phyloP scores from a whole-genome alignment of 768 basidiomycete species.

The Termitomyces sp. region DNA sequence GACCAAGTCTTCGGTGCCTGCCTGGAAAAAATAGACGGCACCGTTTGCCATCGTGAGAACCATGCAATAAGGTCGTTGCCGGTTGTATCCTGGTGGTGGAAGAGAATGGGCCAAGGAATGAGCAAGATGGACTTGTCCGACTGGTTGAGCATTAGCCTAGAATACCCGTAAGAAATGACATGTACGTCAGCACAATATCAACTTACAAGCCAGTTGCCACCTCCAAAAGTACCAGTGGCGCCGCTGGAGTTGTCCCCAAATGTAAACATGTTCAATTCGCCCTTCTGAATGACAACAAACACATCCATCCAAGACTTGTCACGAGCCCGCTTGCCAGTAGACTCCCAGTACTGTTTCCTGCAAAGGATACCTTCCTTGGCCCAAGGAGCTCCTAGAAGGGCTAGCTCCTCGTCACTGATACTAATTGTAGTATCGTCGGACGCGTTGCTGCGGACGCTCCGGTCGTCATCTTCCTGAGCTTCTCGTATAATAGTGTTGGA shows the following conservation, averaged over 20 bases:
- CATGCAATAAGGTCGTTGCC: constrained; percentile 92
- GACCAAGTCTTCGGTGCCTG: constrained; percentile 97
- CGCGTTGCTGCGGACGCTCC: constrained; percentile 61
- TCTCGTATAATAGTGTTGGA: constrained; percentile 97
- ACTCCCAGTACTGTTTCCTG: constrained; percentile 94
- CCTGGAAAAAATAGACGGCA: constrained; percentile 97
- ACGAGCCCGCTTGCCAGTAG: constrained; percentile 75
- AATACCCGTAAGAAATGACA: constrained; percentile 3
- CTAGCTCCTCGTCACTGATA: constrained; percentile 93
- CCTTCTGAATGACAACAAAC: constrained; percentile 94
- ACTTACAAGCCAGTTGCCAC: constrained; percentile 97
- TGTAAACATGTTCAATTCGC: constrained; percentile 92
- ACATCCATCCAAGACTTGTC: constrained; percentile 92
- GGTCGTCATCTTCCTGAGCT: constrained; percentile 84
- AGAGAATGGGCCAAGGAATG: constrained; percentile 87
- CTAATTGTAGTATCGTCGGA: constrained; percentile 74
- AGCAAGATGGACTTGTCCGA: constrained; percentile 80
- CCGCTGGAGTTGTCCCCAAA: constrained; percentile 79
- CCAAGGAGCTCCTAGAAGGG: constrained; percentile 95
- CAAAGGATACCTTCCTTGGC: constrained; percentile 97
- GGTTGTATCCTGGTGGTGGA: constrained; percentile 89
- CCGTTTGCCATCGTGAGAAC: constrained; percentile 86
- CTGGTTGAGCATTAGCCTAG: constrained; percentile 81
- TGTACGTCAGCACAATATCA: background rate
- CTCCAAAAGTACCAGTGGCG: constrained; percentile 71